These are phyloP conservation scores for Daldinia bambusicola DNA, from an alignment of 495 filamentous ascomycete species.

Conservation along the genomic window DNA sequence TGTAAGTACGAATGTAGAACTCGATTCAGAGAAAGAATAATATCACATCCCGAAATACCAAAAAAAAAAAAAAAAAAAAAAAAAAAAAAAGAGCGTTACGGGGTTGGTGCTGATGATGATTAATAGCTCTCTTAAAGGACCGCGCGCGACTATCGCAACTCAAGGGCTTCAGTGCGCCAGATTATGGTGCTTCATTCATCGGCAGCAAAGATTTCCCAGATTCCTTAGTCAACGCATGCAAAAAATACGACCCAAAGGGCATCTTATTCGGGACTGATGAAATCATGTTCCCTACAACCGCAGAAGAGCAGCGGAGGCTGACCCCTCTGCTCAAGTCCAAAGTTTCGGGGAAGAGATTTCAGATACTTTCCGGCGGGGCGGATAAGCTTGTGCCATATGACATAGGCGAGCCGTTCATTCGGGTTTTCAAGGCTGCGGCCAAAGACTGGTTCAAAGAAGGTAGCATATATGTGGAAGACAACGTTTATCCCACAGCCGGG, in stretches of 20 bases:
- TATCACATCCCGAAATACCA: too few species aligned
- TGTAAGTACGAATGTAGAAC: slow-evolving; percentile 51
- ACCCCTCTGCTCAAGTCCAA: slow-evolving; percentile 60
- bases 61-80: background rate
- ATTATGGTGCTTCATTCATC: slow-evolving; percentile 70
- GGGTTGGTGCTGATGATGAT: background rate
- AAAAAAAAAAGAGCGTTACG: background rate
- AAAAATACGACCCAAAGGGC: slow-evolving; percentile 74
- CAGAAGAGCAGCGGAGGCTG: slow-evolving; percentile 50
- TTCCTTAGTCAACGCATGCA: slow-evolving; percentile 69
- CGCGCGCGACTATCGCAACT: slow-evolving; percentile 80
- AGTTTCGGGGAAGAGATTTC: slow-evolving; percentile 76
- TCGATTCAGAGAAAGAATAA: background rate
- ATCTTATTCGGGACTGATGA: slow-evolving; percentile 65
- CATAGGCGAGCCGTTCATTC: slow-evolving; percentile 73
- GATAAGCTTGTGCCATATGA: slow-evolving; percentile 89
- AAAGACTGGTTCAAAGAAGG: slow-evolving; percentile 67
- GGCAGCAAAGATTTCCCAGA: slow-evolving; percentile 80
- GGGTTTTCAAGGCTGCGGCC: slow-evolving; percentile 72
- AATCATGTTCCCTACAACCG: slow-evolving; percentile 1
- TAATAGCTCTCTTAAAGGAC: slow-evolving; percentile 72
- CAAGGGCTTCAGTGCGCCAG: slow-evolving; percentile 62
- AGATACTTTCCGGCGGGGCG: slow-evolving; percentile 77
- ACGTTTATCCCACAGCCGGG: slow-evolving; percentile 74
- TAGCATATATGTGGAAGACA: slow-evolving; percentile 72